These are phyloP conservation scores for Rhizopogon hawkerae DNA, from an alignment of 1,284 basidiomycete species.

Conservation along the genomic window DNA sequence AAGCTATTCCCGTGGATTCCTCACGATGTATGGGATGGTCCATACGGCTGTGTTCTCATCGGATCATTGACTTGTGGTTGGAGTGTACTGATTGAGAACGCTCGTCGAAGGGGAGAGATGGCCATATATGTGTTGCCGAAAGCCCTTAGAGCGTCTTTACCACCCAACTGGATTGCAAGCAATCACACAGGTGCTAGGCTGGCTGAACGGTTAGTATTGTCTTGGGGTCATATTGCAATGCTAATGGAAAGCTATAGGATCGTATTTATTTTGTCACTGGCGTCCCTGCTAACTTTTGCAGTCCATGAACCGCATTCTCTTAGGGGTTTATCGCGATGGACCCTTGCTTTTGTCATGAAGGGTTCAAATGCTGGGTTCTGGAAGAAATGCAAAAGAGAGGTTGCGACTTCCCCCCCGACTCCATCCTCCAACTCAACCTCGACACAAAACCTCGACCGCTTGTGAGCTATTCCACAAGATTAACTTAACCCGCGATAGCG, in stretches of 20 bases:
- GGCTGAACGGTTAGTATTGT: slow-evolving; percentile 44
- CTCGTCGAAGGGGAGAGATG: slow-evolving; percentile 63
- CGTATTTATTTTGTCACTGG: slow-evolving; percentile 53
- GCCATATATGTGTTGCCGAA: slow-evolving; percentile 67
- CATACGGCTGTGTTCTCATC: slow-evolving; percentile 53
- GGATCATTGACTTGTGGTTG: slow-evolving; percentile 66
- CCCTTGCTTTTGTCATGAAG: slow-evolving; percentile 53
- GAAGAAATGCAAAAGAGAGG: slow-evolving; percentile 32
- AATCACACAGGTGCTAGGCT: slow-evolving; percentile 31
- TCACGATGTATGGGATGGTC: slow-evolving; percentile 71
- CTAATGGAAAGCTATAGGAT: slow-evolving; percentile 24
- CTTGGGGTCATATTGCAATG: slow-evolving; percentile 1
- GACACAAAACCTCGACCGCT: slow-evolving; percentile 5
- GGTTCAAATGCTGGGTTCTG: slow-evolving; percentile 47
- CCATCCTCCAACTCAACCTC: slow-evolving; percentile 5
- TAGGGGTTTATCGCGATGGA: slow-evolving; percentile 65
- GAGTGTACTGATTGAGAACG: slow-evolving; percentile 70
- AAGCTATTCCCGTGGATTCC: slow-evolving; percentile 55
- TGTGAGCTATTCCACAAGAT: background rate
- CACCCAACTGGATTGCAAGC: slow-evolving; percentile 43
- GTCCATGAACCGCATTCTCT: slow-evolving; percentile 51
- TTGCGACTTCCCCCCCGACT: slow-evolving; percentile 18
- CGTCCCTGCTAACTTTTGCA: slow-evolving; percentile 56
- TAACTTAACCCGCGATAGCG: background rate
- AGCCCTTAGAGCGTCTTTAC: slow-evolving; percentile 53